Conservation (phyloP, 768 basidiomycete genomes). For the Leccinellum rugosiceps region DNA sequence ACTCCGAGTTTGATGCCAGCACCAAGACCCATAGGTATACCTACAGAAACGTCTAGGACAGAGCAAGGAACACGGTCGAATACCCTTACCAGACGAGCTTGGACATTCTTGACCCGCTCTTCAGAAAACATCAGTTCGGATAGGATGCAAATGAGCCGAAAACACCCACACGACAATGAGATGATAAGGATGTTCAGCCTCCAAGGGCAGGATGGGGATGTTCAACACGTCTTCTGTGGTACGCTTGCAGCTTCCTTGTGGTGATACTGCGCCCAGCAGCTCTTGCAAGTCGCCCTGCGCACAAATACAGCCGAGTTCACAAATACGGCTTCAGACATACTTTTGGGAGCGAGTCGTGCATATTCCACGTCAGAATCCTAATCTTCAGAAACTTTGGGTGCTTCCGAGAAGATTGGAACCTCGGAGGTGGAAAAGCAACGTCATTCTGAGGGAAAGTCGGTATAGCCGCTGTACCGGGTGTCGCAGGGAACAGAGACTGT, state of each 20-base stretch:
- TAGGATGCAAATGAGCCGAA: neutral
- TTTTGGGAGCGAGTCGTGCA: constrained; percentile 82
- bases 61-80: neutral
- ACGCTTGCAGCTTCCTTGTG: constrained; percentile 32
- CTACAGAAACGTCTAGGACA: constrained; percentile 33
- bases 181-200: constrained; percentile 68
- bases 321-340: constrained; percentile 30
- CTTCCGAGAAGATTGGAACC: constrained; percentile 22
- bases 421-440: constrained; percentile 21
- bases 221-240: constrained; percentile 22
- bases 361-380: constrained; percentile 77
- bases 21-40: constrained; percentile 75
- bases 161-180: constrained; percentile 67
- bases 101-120: constrained; percentile 80
- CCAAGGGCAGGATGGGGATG: constrained; percentile 49
- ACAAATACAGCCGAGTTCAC: constrained; percentile 2
- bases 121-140: constrained; percentile 24
- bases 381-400: constrained; percentile 55
- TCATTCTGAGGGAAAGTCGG: constrained; percentile 20
- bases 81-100: constrained; percentile 57
- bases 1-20: constrained; percentile 73
- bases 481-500: constrained; percentile 48
- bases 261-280: constrained; percentile 59
- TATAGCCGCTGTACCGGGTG: constrained; percentile 24
- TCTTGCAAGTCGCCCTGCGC: constrained; percentile 69